A percentile compares a stretch with the other conserved stretches of the same genome.
Conservation (phyloP, 2,329 filamentous ascomycete genomes). For the Apiospora phragmitis region DNA sequence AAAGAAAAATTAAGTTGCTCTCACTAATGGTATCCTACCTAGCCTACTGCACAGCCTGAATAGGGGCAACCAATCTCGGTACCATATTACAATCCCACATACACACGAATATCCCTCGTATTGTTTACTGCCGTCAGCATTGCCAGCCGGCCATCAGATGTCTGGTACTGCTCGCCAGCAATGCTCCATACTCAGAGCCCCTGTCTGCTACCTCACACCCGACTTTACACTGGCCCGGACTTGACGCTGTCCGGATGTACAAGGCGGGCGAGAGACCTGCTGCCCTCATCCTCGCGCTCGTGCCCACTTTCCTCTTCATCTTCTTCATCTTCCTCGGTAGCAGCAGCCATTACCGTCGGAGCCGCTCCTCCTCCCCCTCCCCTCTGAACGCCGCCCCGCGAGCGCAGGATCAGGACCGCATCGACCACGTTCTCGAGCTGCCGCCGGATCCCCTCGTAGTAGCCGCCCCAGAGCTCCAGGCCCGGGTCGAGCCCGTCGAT, state of each 20-base stretch:
- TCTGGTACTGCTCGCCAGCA: background rate
- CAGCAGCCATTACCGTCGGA: no score
- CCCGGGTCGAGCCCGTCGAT: background rate
- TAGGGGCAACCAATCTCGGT: background rate
- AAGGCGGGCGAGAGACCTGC: background rate
- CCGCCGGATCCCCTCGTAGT: slow-evolving; percentile 2
- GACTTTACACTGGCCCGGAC: background rate
- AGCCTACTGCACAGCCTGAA: background rate
- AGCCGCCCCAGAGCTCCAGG: background rate
- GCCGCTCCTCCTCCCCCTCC: no score
- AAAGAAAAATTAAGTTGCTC: background rate
- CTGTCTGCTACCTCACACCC: background rate
- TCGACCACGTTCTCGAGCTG: slow-evolving; percentile 8
- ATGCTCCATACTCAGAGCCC: background rate
- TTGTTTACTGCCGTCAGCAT: background rate
- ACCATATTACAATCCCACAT: background rate
- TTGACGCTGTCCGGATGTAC: background rate
- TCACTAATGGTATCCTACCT: background rate
- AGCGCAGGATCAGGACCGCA: background rate
- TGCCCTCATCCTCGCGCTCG: background rate
- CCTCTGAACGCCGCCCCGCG: background rate
- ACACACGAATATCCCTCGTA: background rate
- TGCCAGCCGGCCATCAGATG: background rate
- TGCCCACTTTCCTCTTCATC: background rate
- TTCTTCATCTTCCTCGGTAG: background rate